Percentiles rank a stretch among this genome's conserved stretches.
Evolutionary conservation across 768 basidiomycete species (phyloP).

Genomic region (Calocybe gangraenosa): DNA sequence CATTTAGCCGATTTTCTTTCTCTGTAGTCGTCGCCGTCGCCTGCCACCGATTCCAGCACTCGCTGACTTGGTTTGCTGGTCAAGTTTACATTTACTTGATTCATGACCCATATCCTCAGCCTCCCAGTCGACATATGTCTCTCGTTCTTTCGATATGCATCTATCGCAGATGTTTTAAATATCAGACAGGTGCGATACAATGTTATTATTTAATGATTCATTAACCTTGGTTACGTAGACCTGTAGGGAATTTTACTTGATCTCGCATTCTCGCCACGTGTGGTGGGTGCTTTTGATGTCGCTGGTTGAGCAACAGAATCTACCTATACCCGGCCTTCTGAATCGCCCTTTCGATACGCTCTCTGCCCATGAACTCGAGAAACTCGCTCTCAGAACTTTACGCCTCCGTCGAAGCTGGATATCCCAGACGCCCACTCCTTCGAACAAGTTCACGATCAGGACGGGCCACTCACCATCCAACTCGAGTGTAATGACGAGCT

Average conservation of each 20-base stretch:
- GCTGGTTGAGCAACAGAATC: slow-evolving; percentile 34
- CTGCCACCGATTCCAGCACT: background rate
- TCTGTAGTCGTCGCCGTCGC: background rate
- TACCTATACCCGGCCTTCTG: slow-evolving; percentile 44
- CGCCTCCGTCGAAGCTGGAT: slow-evolving; percentile 48
- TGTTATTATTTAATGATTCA: background rate
- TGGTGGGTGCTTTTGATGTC: slow-evolving; percentile 44
- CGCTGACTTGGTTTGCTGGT: background rate
- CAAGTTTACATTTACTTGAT: background rate
- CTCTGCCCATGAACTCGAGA: slow-evolving; percentile 42
- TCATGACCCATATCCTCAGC: slow-evolving; percentile 12
- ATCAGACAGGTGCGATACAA: slow-evolving; percentile 41
- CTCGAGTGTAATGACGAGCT: slow-evolving; percentile 30
- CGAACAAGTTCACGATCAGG: slow-evolving; percentile 17
- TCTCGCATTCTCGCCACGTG: slow-evolving; percentile 43
- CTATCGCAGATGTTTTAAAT: slow-evolving; percentile 35
- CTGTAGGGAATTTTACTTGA: slow-evolving; percentile 34
- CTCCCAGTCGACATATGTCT: slow-evolving; percentile 50
- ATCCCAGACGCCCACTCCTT: slow-evolving; percentile 29
- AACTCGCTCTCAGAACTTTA: slow-evolving; percentile 33
- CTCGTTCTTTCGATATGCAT: slow-evolving; percentile 36
- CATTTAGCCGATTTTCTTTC: background rate
- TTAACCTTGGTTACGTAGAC: slow-evolving; percentile 31
- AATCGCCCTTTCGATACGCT: slow-evolving; percentile 29
- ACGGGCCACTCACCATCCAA: slow-evolving; percentile 19